Conservation (phyloP, 148 eudicot species). For the Camellia lanceoleosa region DNA sequence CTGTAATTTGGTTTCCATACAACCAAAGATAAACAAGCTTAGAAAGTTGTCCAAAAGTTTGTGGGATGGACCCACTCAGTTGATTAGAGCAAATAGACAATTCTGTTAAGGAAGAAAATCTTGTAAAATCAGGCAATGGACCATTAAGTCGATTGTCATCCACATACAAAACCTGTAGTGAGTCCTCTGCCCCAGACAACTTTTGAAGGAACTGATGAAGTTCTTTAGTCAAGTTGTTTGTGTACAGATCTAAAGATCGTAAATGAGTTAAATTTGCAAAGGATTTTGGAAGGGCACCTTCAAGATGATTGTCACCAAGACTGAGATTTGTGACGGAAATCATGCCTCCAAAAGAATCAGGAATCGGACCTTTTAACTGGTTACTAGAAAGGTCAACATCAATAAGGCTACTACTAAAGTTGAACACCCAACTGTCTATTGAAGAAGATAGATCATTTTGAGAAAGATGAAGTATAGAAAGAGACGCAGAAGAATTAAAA, state of each 20-base stretch:
- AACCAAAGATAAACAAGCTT: not conserved
- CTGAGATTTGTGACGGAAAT: too few species aligned
- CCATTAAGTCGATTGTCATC: not conserved
- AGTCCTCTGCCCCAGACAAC: too few species aligned
- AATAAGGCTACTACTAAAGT: too few species aligned
- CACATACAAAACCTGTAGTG: too few species aligned
- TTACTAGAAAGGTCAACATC: too few species aligned
- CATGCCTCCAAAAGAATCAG: too few species aligned
- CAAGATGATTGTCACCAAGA: too few species aligned
- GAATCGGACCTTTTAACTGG: too few species aligned
- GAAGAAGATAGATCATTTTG: not conserved
- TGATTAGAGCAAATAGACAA: not conserved
- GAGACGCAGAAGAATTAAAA: constrained; percentile 13
- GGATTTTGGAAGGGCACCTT: too few species aligned
- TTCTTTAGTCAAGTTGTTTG: not conserved
- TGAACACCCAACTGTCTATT: not conserved
- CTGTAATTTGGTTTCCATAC: not conserved
- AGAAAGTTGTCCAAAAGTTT: not conserved
- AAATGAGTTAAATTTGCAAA: not conserved
- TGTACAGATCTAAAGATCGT: not conserved
- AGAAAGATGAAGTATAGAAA: constrained; percentile 8
- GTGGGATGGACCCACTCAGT: not conserved
- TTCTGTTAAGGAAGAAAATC: not conserved
- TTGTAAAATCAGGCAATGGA: not conserved
- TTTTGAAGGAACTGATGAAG: not conserved